Evolutionary conservation across 2,329 filamentous ascomycete genomes (phyloP).

Genomic region (Coniochaeta ligniaria): DNA sequence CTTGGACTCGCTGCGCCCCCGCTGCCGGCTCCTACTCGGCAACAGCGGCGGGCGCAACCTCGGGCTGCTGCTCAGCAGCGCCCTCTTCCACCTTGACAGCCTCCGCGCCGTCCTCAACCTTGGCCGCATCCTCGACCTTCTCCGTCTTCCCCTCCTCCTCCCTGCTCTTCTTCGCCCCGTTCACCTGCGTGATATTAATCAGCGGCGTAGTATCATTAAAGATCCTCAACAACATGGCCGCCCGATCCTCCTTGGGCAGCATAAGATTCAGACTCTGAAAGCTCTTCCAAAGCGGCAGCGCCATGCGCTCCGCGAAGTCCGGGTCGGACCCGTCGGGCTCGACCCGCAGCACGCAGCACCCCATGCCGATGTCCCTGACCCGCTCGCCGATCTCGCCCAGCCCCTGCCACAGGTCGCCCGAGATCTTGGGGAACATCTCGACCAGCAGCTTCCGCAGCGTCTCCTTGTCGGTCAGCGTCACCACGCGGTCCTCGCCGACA

Average conservation of each 20-base stretch:
- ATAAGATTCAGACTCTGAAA: conserved; percentile 90
- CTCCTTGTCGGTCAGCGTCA: conserved; percentile 67
- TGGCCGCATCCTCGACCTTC: conserved; percentile 1
- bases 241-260: conserved; percentile 94
- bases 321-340: conserved; percentile 62
- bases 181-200: conserved; percentile 53
- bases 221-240: conserved; percentile 82
- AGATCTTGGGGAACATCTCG: conserved; percentile 94
- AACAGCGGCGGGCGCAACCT: neutral
- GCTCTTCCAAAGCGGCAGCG: conserved; percentile 90
- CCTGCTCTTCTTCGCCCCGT: conserved; percentile 35
- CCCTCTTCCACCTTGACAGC: neutral
- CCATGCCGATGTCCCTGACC: conserved; percentile 73
- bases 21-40: neutral
- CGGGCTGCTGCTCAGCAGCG: neutral
- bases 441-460: conserved; percentile 78
- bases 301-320: conserved; percentile 67
- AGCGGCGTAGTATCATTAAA: conserved; percentile 86
- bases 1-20: neutral
- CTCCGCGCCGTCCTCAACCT: conserved; percentile 6
- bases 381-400: conserved; percentile 84
- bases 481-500: conserved; percentile 69
- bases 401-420: conserved; percentile 63
- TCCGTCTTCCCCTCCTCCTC: conserved; percentile 16
- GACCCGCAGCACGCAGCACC: conserved; percentile 83